phyloP scores from a whole-genome alignment of 2,329 filamentous ascomycete species.

The Diplodia corticola region DNA sequence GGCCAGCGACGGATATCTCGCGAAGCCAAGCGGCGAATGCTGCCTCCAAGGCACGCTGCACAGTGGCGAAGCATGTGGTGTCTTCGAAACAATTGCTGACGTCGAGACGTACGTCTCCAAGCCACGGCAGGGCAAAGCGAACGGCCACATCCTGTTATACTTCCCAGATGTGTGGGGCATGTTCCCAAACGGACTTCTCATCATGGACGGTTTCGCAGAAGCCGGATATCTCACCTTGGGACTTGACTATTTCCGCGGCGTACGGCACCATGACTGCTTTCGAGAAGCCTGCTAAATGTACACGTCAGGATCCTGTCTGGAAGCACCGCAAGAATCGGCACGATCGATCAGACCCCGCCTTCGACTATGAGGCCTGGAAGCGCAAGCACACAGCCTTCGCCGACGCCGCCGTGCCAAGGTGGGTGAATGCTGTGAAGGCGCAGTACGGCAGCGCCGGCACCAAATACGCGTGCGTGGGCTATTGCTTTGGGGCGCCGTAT shows the following conservation, averaged over 20 bases:
- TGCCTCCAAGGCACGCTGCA: conserved; percentile 46
- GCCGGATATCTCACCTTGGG: conserved; percentile 47
- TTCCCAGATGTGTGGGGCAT: conserved; percentile 51
- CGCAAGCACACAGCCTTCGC: conserved; percentile 49
- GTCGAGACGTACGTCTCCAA: conserved; percentile 44
- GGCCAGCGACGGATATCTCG: conserved; percentile 25
- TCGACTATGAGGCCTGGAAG: conserved; percentile 54
- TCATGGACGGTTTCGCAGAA: conserved; percentile 51
- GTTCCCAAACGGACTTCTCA: conserved; percentile 45
- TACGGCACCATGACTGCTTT: conserved; percentile 27
- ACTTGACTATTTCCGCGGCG: conserved; percentile 49
- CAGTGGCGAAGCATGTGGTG: conserved; percentile 41
- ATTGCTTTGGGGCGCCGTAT: conserved; percentile 46
- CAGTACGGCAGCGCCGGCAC: conserved; percentile 38
- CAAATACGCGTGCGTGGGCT: conserved; percentile 46
- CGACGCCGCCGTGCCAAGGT: conserved; percentile 46
- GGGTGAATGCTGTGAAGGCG: conserved; percentile 43
- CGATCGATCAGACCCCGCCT: conserved; percentile 32
- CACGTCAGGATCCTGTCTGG: conserved; percentile 44
- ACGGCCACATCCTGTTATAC: conserved; percentile 48
- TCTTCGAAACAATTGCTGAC: conserved; percentile 35
- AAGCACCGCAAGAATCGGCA: conserved; percentile 40
- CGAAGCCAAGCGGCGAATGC: conserved; percentile 40
- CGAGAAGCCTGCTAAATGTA: neutral
- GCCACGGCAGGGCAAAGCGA: conserved; percentile 34